Evolutionary conservation across 148 eudicot species (phyloP), one percentile per base, ranked within the genome.

Genomic region (Arctostaphylos glauca): DNA sequence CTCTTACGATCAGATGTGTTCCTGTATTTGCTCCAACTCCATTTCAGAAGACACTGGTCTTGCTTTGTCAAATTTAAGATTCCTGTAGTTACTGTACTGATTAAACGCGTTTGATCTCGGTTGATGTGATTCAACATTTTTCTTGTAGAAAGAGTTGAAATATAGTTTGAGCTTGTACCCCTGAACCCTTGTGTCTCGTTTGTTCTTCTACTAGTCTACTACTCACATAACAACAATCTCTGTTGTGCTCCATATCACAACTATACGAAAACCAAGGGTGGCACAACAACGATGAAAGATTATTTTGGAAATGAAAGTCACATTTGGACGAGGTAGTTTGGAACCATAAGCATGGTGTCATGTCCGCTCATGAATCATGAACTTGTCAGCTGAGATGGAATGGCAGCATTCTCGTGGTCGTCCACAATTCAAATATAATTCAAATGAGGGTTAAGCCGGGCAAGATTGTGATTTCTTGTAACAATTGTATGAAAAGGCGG

Each of bases 11-110:
- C 38, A 49, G 9, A 4, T 13, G 31, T 19, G 13, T 43, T 62
- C 46, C 41, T 62, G 80, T 75, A 60, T 75, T 76, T 52, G 62
- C 66, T 77, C 62, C 10, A 19, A 13, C 48, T 56, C 43, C 72
- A 55, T 41, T 59, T 44, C 13, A 23, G 13, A 79, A 21, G 73
- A 56, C 46, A 21, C 79, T 47, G 53, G 77, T 64, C 70, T 23
- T 53, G 75, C 59, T 48, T 49, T 77, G 56, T 43, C 50, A 53
- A 53, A 43, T 83, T 76, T 23, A 41, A 18, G 80, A 43, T 48
- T 75, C 78, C 16, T 7, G 8, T 13, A 16, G 12, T 50, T 58
- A 2, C 8, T 21, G 16, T 15, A 52, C 13, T 25, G 23, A 9
- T 48, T 74, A 49, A 74, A 55, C 54, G 9, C 48, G 55, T 74